Base-by-base conservation (phyloP, 768 basidiomycete species). In the Pisolithus sp. region DNA sequence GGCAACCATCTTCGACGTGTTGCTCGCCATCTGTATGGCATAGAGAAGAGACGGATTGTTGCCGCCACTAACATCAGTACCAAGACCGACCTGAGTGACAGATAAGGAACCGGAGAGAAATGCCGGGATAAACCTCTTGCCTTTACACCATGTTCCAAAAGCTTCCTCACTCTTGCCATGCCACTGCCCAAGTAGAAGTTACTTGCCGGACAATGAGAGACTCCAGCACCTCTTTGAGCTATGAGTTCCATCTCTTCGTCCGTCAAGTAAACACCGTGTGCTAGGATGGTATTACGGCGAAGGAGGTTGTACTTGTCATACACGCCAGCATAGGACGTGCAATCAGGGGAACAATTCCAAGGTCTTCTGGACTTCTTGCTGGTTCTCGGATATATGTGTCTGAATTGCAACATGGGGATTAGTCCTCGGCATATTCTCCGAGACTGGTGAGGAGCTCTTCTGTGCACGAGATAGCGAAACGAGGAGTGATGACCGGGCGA, bases 401-500 rank as follows among this genome's bases (percentile, higher is more conserved):
- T 98, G 95, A 48, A 96, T 87, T 48, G 78, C 77, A 31, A 98
- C 74, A 1, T 68, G 56, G 4, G 82, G 76, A 59, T 89, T 79
- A 7, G 3, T 73, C 63, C 20, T 70, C 62, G 0, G 86, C 86
- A 38, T 95, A 63, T 13, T 58, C 28, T 8, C 87, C 83, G 5
- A 98, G 74, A 4, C 71, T 68, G 1, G 62, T 44, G 46, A 97
- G 76, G 28, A 94, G 80, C n/a, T 78, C 70, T 12, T 75, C 66
- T 0, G 93, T 82, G 68, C 93, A 95, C 10, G 89, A 84, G 53
- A 97, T 86, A 21, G 95, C 95, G 66, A 97, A 98, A n/a, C 95
- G 88, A 13, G 95, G 95, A 0, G 95, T 97, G 40, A 97, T 71
- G 60, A 93, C 83, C 5, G 95, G 95, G 51, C 89, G 88, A 9